A percentile compares a stretch with the other conserved stretches of the same genome.
These are phyloP conservation scores for Akanthomyces muscarius DNA, from an alignment of 2,329 filamentous ascomycete species.

Conservation along the genomic window DNA sequence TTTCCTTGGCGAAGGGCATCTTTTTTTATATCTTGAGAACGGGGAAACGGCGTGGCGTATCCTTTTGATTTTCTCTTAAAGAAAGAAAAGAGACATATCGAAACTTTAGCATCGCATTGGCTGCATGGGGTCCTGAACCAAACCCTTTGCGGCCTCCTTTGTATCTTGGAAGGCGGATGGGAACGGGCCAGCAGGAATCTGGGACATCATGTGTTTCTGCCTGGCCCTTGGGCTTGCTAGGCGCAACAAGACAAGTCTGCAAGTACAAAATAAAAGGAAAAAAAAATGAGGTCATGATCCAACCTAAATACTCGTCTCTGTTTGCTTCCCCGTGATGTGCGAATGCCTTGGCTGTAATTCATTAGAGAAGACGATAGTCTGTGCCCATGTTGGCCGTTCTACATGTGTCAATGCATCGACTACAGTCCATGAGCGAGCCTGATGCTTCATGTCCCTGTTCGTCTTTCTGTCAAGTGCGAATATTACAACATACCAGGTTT, in stretches of 20 bases:
- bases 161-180: slow-evolving; percentile 12
- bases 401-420: no score
- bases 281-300: slow-evolving; percentile 40
- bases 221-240: slow-evolving; percentile 11
- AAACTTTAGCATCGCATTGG: slow-evolving; percentile 9
- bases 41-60: slow-evolving; percentile 16
- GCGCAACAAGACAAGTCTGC: slow-evolving; percentile 22
- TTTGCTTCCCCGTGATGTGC: background rate
- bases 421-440: no score
- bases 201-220: slow-evolving; percentile 3
- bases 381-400: background rate
- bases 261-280: slow-evolving; percentile 30
- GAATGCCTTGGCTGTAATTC: background rate
- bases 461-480: no score
- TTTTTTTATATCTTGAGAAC: slow-evolving; percentile 17
- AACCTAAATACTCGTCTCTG: slow-evolving; percentile 9
- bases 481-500: no score
- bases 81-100: background rate
- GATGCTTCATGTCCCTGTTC: no score
- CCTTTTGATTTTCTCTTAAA: slow-evolving; percentile 13
- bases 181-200: slow-evolving; percentile 8
- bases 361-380: no score
- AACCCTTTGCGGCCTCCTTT: background rate
- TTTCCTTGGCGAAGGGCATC: slow-evolving; percentile 11
- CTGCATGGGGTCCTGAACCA: background rate